phyloP scores from a whole-genome alignment of 2,329 filamentous ascomycete species.

The Dactylellina cionopaga region DNA sequence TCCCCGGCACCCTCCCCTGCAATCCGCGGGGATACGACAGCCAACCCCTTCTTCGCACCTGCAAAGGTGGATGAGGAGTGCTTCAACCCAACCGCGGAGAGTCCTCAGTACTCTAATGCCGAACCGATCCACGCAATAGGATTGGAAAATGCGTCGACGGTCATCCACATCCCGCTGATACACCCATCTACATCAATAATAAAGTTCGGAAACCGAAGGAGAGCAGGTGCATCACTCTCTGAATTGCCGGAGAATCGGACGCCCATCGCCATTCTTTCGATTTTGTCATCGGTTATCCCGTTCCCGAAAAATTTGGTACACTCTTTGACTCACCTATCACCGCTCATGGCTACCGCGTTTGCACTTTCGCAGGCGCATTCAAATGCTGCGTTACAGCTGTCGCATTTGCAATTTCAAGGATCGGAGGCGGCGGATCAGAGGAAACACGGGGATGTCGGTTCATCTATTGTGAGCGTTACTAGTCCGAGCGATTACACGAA shows the following conservation, averaged over 20 bases:
- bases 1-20: conserved; percentile 94
- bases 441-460: conserved; percentile 38
- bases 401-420: conserved; percentile 36
- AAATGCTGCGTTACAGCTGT: conserved; percentile 54
- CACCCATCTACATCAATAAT: conserved; percentile 64
- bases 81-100: conserved; percentile 77
- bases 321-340: conserved; percentile 83
- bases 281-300: conserved; percentile 85
- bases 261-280: conserved; percentile 90
- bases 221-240: background rate
- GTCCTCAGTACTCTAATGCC: conserved; percentile 79
- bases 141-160: conserved; percentile 87
- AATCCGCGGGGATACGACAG: conserved; percentile 79
- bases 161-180: conserved; percentile 87
- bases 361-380: conserved; percentile 68
- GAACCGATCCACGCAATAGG: conserved; percentile 86
- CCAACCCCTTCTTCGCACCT: conserved; percentile 90
- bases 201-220: conserved; percentile 37
- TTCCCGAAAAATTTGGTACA: conserved; percentile 86
- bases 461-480: conserved; percentile 72
- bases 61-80: conserved; percentile 82
- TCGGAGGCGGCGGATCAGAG: conserved; percentile 59
- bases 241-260: conserved; percentile 58
- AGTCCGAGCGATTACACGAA: conserved; percentile 80
- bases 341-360: conserved; percentile 90